phyloP scores from a whole-genome alignment of 2,329 filamentous ascomycete species.

The Fusarium sp. region DNA sequence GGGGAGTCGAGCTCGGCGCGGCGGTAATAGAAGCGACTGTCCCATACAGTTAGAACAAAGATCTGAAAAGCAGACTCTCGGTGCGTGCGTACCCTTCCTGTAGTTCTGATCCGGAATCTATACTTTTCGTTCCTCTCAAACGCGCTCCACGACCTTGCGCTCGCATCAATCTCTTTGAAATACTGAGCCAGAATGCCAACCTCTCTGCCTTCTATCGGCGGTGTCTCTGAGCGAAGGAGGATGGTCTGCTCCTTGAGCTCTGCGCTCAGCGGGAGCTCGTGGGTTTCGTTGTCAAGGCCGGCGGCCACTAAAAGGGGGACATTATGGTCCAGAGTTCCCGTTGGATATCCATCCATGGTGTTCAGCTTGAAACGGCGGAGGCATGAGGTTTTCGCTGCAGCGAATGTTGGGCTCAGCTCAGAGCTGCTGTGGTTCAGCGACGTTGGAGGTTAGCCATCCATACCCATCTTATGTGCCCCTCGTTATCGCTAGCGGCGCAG shows the following conservation, averaged over 20 bases:
- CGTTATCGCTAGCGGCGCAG: conserved; percentile 39
- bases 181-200: conserved; percentile 71
- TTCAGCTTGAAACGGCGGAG: conserved; percentile 29
- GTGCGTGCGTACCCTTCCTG: conserved; percentile 76
- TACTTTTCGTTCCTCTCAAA: conserved; percentile 61
- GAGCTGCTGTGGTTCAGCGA: conserved; percentile 34
- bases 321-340: conserved; percentile 85
- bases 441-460: conserved; percentile 41
- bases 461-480: conserved; percentile 41
- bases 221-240: conserved; percentile 75
- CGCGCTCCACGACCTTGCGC: conserved; percentile 71
- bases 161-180: conserved; percentile 72
- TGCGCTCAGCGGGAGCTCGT: conserved; percentile 56
- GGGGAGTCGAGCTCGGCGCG: conserved; percentile 64
- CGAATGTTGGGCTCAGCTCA: conserved; percentile 30
- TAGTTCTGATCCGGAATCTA: conserved; percentile 74
- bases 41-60: conserved; percentile 41
- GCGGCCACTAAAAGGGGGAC: conserved; percentile 85
- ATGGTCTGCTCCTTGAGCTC: conserved; percentile 67
- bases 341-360: conserved; percentile 80
- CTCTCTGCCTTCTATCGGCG: conserved; percentile 70
- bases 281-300: conserved; percentile 65
- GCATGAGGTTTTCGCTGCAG: conserved; percentile 35
- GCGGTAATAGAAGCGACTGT: conserved; percentile 65
- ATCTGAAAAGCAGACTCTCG: conserved; percentile 23